Conservation (phyloP, 495 filamentous ascomycete species). For the Aspergillus nanangensis region DNA sequence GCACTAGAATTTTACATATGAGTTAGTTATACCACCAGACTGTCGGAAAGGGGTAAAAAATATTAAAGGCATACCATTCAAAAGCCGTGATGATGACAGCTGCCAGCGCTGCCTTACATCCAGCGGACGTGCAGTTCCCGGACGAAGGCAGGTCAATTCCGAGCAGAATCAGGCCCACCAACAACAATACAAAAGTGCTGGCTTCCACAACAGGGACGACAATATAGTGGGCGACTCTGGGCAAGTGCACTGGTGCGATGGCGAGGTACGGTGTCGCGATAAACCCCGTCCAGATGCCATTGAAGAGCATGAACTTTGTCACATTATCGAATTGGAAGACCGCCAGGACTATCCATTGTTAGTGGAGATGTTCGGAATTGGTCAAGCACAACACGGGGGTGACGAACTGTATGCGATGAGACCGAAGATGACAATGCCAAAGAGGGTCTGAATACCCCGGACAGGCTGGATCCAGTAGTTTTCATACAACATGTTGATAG, state of each 20-base stretch:
- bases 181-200: slow-evolving; percentile 84
- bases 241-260: slow-evolving; percentile 56
- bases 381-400: not conserved
- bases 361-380: slow-evolving; percentile 11
- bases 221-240: slow-evolving; percentile 53
- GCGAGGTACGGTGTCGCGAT: slow-evolving; percentile 63
- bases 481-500: not conserved
- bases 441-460: slow-evolving; percentile 58
- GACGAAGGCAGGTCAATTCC: slow-evolving; percentile 54
- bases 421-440: slow-evolving; percentile 67
- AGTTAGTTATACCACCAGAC: not conserved
- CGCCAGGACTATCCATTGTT: slow-evolving; percentile 23
- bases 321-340: slow-evolving; percentile 20
- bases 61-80: slow-evolving; percentile 54
- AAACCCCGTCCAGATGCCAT: slow-evolving; percentile 64
- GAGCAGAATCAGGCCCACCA: slow-evolving; percentile 73
- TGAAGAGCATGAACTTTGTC: slow-evolving; percentile 71
- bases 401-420: slow-evolving; percentile 65
- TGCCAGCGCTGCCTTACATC: slow-evolving; percentile 48
- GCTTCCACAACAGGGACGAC: slow-evolving; percentile 61
- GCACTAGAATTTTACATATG: not conserved
- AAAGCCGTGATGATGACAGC: slow-evolving; percentile 51
- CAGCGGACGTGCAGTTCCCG: slow-evolving; percentile 36
- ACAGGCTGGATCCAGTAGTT: slow-evolving; percentile 52
- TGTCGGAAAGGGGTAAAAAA: not conserved